Conservation (phyloP, 2,329 filamentous ascomycete species). For the Chaetoscypha palmicola region DNA sequence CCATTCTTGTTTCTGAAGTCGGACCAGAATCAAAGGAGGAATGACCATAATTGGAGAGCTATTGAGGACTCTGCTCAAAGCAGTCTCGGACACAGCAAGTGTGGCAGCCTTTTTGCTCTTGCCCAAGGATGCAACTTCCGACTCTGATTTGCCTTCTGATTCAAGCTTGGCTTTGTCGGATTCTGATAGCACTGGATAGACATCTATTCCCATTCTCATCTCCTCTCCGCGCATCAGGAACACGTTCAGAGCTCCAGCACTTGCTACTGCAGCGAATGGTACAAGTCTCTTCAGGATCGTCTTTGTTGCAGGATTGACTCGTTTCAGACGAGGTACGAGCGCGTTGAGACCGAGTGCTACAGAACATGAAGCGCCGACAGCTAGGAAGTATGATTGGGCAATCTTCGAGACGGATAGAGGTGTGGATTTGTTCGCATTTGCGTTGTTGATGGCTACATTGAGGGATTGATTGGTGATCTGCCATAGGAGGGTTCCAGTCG, state of each 20-base stretch:
- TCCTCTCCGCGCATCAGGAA: slow-evolving; percentile 97
- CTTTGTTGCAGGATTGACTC: slow-evolving; percentile 66
- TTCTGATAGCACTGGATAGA: slow-evolving; percentile 74
- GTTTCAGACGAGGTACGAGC: slow-evolving; percentile 75
- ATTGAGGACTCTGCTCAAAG: slow-evolving; percentile 84
- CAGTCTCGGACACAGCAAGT: slow-evolving; percentile 87
- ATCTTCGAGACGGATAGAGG: slow-evolving; percentile 76
- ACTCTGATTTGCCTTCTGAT: slow-evolving; percentile 53
- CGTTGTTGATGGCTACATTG: slow-evolving; percentile 95
- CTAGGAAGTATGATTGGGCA: slow-evolving; percentile 82
- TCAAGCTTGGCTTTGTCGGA: slow-evolving; percentile 54
- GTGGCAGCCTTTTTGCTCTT: slow-evolving; percentile 84
- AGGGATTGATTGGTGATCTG: slow-evolving; percentile 95
- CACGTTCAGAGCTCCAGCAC: slow-evolving; percentile 85
- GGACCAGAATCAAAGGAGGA: slow-evolving; percentile 77
- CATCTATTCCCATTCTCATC: slow-evolving; percentile 85
- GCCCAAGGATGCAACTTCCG: slow-evolving; percentile 65
- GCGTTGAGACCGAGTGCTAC: slow-evolving; percentile 90
- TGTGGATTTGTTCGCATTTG: slow-evolving; percentile 96
- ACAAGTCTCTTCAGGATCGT: slow-evolving; percentile 79
- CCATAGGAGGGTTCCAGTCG: slow-evolving; percentile 81
- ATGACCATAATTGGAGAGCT: slow-evolving; percentile 96
- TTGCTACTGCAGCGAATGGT: slow-evolving; percentile 91
- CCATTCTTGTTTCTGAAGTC: slow-evolving; percentile 79
- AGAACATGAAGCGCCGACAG: slow-evolving; percentile 86